phyloP scores from a whole-genome alignment of 192 early-diverging fungal species.

The Mortierella claussenii region DNA sequence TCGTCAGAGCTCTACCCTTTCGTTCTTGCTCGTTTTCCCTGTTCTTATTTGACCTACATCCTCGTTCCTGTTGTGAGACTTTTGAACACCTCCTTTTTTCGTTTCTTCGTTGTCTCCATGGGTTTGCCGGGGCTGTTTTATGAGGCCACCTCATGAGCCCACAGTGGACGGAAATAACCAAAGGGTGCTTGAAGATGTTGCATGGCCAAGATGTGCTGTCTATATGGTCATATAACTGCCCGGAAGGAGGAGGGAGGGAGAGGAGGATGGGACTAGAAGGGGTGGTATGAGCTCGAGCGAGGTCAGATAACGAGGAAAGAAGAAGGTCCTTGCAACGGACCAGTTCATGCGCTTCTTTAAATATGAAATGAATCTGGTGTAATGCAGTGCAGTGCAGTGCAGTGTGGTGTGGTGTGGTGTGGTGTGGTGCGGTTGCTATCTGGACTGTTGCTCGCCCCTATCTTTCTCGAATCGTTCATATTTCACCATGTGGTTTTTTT shows the following conservation, averaged over 20 bases:
- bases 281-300: no score
- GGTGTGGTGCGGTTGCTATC: no score
- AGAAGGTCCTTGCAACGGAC: no score
- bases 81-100: conserved; percentile 47
- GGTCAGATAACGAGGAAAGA: no score
- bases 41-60: conserved; percentile 16
- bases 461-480: no score
- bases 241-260: no score
- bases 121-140: neutral
- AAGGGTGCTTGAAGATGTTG: neutral
- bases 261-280: no score
- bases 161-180: neutral
- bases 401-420: no score
- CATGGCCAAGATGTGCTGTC: neutral
- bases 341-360: no score
- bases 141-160: conserved; percentile 13
- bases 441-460: no score
- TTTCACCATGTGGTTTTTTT: no score
- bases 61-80: conserved; percentile 26
- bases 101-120: conserved; percentile 31
- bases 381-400: neutral
- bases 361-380: neutral
- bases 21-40: no score
- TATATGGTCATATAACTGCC: conserved; percentile 8
- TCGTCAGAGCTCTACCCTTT: conserved; percentile 29